Conservation (phyloP, 2,329 filamentous ascomycete genomes). For the Colletotrichum camelliae region DNA sequence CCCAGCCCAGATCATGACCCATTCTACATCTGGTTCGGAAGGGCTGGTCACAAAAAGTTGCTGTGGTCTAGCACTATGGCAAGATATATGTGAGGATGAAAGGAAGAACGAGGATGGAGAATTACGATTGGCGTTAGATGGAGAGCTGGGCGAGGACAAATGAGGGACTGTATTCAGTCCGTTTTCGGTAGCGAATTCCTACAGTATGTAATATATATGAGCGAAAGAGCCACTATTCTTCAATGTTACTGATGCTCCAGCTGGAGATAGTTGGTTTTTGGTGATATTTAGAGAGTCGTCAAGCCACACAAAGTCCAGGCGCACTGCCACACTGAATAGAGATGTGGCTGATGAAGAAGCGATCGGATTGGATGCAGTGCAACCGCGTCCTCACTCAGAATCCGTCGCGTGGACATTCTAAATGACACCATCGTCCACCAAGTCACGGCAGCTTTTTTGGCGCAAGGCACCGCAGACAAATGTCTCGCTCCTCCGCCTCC, state of each 20-base stretch:
- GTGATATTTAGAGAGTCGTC: not conserved
- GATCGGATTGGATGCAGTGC: not conserved
- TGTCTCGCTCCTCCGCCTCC: not conserved
- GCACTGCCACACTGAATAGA: not conserved
- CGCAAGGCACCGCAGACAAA: not conserved
- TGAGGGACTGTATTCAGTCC: too few species aligned
- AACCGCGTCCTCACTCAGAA: not conserved
- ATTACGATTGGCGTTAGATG: too few species aligned
- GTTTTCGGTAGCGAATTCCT: too few species aligned
- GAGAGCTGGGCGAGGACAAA: too few species aligned
- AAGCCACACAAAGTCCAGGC: not conserved
- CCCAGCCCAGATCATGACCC: too few species aligned
- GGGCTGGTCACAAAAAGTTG: too few species aligned
- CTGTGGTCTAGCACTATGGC: too few species aligned
- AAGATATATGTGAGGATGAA: too few species aligned
- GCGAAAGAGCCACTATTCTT: too few species aligned
- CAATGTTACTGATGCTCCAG: not conserved
- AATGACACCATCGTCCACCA: not conserved
- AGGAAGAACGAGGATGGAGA: too few species aligned
- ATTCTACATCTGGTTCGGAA: too few species aligned
- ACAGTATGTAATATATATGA: too few species aligned
- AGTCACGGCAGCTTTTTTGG: not conserved
- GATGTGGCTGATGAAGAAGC: not conserved
- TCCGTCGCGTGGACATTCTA: not conserved
- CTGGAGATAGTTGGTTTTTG: not conserved